Evolutionary conservation across 495 filamentous ascomycete genomes (phyloP).

Genomic region (Neurospora intermedia): DNA sequence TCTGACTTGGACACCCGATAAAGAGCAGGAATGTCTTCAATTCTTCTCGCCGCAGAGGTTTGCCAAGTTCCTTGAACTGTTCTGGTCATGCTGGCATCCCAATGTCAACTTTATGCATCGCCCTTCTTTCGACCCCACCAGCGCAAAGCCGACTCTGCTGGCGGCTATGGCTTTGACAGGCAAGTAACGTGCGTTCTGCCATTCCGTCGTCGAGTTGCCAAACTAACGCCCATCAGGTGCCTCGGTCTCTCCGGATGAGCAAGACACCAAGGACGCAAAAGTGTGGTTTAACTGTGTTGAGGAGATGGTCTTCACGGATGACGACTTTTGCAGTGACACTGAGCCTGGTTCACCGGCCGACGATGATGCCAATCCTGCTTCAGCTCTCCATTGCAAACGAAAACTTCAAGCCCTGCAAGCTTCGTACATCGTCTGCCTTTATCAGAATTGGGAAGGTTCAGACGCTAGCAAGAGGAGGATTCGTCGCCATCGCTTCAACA

Average conservation of each 20-base stretch:
- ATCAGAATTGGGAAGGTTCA: slow-evolving; percentile 21
- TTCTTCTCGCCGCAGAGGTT: slow-evolving; percentile 20
- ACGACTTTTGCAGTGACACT: slow-evolving; percentile 21
- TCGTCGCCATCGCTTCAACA: slow-evolving; percentile 20
- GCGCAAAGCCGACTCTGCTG: slow-evolving; percentile 13
- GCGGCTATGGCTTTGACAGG: slow-evolving; percentile 21
- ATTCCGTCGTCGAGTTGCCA: background rate
- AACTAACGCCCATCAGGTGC: slow-evolving; percentile 10
- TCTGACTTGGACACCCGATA: slow-evolving; percentile 15
- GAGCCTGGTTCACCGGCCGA: slow-evolving; percentile 7
- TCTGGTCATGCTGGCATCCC: slow-evolving; percentile 23
- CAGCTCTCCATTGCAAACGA: background rate
- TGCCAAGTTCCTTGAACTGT: slow-evolving; percentile 21
- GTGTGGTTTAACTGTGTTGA: slow-evolving; percentile 25
- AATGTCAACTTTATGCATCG: slow-evolving; percentile 21
- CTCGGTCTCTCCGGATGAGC: slow-evolving; percentile 19
- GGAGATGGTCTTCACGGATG: slow-evolving; percentile 23
- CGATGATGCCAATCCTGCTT: slow-evolving; percentile 3
- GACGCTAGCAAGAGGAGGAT: slow-evolving; percentile 19
- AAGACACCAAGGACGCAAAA: slow-evolving; percentile 18
- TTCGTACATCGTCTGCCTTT: slow-evolving; percentile 17
- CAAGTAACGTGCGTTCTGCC: background rate
- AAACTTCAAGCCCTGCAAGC: slow-evolving; percentile 22
- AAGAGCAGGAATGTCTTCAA: slow-evolving; percentile 17
- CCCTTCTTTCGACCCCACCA: slow-evolving; percentile 16